Evolutionary conservation across 306 rosid species (phyloP).

Genomic region (Rubus parviflorus): DNA sequence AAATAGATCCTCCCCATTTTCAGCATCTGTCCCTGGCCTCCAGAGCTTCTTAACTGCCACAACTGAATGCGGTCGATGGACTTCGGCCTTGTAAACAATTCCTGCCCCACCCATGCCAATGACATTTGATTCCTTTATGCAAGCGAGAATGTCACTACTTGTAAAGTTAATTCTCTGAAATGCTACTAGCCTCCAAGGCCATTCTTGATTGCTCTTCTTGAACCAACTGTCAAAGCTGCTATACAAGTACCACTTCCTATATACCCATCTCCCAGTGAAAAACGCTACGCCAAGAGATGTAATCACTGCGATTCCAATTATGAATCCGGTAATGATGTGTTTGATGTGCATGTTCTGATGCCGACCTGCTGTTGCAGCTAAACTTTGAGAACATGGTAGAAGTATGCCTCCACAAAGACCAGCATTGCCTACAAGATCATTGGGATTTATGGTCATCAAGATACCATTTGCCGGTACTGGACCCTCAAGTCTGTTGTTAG

Average conservation of each 20-base stretch:
- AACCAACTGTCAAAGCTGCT: slow-evolving; percentile 58
- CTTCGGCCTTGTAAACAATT: slow-evolving; percentile 84
- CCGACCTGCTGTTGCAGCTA: slow-evolving; percentile 17
- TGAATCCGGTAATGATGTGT: slow-evolving; percentile 51
- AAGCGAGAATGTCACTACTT: slow-evolving; percentile 61
- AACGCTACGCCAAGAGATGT: slow-evolving; percentile 43
- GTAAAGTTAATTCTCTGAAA: slow-evolving; percentile 86
- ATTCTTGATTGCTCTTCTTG: slow-evolving; percentile 54
- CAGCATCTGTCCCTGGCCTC: slow-evolving; percentile 53
- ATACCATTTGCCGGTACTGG: slow-evolving; percentile 78
- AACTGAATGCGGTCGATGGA: slow-evolving; percentile 50
- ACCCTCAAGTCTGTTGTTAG: slow-evolving; percentile 83
- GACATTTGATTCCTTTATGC: slow-evolving; percentile 70
- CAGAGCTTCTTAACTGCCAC: slow-evolving; percentile 92
- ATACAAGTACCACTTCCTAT: slow-evolving; percentile 52
- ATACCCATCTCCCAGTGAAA: slow-evolving; percentile 51
- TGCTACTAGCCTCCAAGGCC: slow-evolving; percentile 91
- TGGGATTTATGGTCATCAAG: slow-evolving; percentile 56
- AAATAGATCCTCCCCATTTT: slow-evolving; percentile 51
- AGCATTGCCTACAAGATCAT: slow-evolving; percentile 63
- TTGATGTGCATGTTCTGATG: slow-evolving; percentile 39
- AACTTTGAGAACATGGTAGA: slow-evolving; percentile 63
- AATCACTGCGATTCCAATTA: slow-evolving; percentile 54
- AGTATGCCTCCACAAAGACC: slow-evolving; percentile 82
- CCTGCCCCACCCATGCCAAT: slow-evolving; percentile 86